These are phyloP conservation scores for Volvox carteri DNA, from an alignment of 163 green algal species.

Conservation along the genomic window DNA sequence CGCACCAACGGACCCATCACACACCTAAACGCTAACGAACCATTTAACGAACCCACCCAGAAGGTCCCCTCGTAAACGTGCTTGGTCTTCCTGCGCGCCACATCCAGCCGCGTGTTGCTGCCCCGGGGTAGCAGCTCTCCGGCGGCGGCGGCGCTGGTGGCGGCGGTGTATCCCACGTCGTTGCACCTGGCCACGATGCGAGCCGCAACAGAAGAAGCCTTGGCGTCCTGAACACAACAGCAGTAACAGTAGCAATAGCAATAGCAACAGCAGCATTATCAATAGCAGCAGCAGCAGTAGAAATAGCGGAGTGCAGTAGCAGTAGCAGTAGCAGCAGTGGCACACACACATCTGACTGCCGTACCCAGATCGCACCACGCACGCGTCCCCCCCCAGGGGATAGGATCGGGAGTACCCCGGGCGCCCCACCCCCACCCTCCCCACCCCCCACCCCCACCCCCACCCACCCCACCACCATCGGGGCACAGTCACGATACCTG, in stretches of 20 bases:
- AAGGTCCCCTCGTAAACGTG: neutral
- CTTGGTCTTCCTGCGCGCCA: constrained; percentile 9
- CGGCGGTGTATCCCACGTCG: neutral
- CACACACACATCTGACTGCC: neutral
- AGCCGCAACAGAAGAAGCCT: neutral
- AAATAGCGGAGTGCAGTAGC: neutral
- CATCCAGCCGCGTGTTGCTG: neutral
- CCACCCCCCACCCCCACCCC: no score
- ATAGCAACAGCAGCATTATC: neutral
- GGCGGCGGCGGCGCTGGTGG: neutral
- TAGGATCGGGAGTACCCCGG: no score
- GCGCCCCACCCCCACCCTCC: no score
- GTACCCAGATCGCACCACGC: neutral
- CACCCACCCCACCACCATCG: no score
- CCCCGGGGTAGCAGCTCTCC: neutral
- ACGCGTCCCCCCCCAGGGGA: neutral
- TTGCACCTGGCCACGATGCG: neutral
- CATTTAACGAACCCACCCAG: neutral
- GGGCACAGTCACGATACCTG: no score
- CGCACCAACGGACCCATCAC: no score
- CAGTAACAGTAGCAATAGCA: neutral
- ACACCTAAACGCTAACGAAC: no score
- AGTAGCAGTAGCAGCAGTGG: neutral
- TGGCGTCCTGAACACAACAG: neutral
- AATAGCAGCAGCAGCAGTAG: neutral